Evolutionary conservation across 1,139 yeast genomes (phyloP), one percentile per base, ranked within the genome.

Genomic region (Geotrichum australiense): DNA sequence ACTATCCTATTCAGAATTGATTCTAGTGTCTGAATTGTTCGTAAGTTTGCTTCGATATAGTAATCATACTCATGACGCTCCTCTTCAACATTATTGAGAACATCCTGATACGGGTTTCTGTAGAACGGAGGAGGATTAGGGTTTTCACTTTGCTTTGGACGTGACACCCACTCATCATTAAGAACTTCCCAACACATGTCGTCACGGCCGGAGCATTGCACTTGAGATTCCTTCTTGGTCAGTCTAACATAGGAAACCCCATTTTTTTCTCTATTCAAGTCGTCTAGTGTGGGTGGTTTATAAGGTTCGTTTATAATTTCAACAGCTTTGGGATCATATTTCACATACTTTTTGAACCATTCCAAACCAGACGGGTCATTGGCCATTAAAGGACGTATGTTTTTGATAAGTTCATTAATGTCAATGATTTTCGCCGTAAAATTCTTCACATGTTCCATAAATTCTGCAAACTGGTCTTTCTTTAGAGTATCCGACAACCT

Each of bases 111-210:
- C 64, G 91, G 98, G 59, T 93, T 91, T 63, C 91, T 91, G 54
- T 97, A 79, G 62, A 91, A 98, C 16, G 98, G 96, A 59, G 91
- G 87, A 58, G 87, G 89, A 0, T 98, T 98, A 21, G 95, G 84
- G 60, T 91, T 98, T 63, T 89, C 98, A 1, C 97, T 87, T 1
- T 97, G 97, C 4, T 95, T 93, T 27, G 98, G 98, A 62, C 89
- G 97, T 2, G 96, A 96, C 19, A 91, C 97, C 97, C 97, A 93
- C 64, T 91, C 97, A 61, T 91, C 98, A 62, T 91, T 91, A 53
- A 93, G 72, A 21, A 91, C 96, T 59, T 91, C 97, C 97, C 97
- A 89, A 61, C 98, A 93, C 93, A 93, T 85, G 57, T 89, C 97
- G 62, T 93, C 99, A 53, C 98, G 76, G 19, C 98, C 98, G 7